Percentiles rank a stretch among this genome's conserved stretches.
These are phyloP conservation scores for Cokeromyces recurvatus DNA, from an alignment of 371 early-diverging fungal genomes.

Conservation along the genomic window DNA sequence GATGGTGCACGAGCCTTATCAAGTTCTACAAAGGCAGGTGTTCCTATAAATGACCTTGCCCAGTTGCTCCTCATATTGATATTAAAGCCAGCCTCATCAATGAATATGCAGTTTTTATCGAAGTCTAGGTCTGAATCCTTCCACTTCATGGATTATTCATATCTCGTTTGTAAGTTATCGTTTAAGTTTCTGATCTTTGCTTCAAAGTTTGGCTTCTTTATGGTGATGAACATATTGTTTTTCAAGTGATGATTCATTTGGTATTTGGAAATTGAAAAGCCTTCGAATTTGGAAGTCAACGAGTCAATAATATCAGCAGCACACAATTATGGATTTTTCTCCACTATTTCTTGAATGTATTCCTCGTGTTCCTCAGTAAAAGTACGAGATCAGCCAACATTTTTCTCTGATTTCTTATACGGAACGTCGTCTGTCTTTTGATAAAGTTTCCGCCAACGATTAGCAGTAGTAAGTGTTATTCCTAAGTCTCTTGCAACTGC, in stretches of 20 bases:
- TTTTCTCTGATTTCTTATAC: constrained; percentile 7
- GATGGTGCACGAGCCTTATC: too few relatives aligned
- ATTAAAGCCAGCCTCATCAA: too few relatives aligned
- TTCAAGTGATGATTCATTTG: constrained; percentile 11
- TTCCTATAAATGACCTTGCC: constrained; percentile 4
- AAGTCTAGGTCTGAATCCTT: too few relatives aligned
- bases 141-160: constrained; percentile 14
- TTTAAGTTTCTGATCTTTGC: constrained; percentile 4
- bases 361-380: constrained; percentile 9
- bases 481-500: constrained; percentile 3
- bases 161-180: constrained; percentile 5
- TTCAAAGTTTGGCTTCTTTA: constrained; percentile 2
- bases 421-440: constrained; percentile 6
- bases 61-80: constrained; percentile 8
- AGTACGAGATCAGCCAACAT: constrained; percentile 5
- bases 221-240: constrained; percentile 5
- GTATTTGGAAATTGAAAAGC: constrained; percentile 5
- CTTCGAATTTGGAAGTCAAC: constrained; percentile 2
- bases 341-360: too few relatives aligned
- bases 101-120: too few relatives aligned
- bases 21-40: too few relatives aligned
- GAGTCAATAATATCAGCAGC: constrained; percentile 3
- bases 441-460: constrained; percentile 8
- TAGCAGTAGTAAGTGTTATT: constrained; percentile 5
- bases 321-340: too few relatives aligned